Percentiles rank a stretch among this genome's conserved stretches.
Evolutionary conservation across 768 basidiomycete species (phyloP).

Genomic region (Roridomyces roridus): DNA sequence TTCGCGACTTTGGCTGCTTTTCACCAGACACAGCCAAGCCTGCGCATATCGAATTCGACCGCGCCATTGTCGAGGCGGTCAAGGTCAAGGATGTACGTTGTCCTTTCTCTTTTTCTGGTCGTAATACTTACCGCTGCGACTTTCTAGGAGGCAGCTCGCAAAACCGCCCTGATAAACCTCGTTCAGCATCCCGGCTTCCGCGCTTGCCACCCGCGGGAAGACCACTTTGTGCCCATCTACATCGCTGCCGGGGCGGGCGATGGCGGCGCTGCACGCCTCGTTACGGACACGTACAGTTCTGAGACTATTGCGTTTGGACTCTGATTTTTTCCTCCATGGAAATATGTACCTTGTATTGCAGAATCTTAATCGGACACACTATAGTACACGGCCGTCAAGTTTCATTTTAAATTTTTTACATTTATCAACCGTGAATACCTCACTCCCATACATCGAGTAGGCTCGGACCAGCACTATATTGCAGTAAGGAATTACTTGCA

Average conservation of each 20-base stretch:
- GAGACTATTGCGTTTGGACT: slow-evolving; percentile 71
- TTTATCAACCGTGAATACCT: too few species aligned
- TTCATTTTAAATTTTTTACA: too few species aligned
- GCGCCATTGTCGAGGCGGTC: slow-evolving; percentile 64
- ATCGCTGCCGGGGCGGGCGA: slow-evolving; percentile 78
- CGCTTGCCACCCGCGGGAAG: slow-evolving; percentile 73
- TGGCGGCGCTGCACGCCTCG: slow-evolving; percentile 49
- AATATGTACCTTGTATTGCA: too few species aligned
- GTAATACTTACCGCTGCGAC: slow-evolving; percentile 3
- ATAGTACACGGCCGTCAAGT: too few species aligned
- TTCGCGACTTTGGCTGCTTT: slow-evolving; percentile 59
- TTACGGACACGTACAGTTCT: slow-evolving; percentile 61
- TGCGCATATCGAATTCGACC: slow-evolving; percentile 60
- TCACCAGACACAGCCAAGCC: slow-evolving; percentile 53
- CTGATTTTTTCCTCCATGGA: too few species aligned
- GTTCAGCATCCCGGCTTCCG: slow-evolving; percentile 67
- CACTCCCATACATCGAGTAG: too few species aligned
- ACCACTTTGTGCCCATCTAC: slow-evolving; percentile 84
- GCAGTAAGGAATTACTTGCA: too few species aligned
- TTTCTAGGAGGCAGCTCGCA: slow-evolving; percentile 55
- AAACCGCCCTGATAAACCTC: slow-evolving; percentile 60
- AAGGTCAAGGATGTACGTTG: slow-evolving; percentile 55
- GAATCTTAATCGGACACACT: too few species aligned
- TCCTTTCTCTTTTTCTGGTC: background rate
- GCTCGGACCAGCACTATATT: too few species aligned